Conservation (phyloP, 2,329 filamentous ascomycete genomes). For the Neocatenulostroma microsporum region DNA sequence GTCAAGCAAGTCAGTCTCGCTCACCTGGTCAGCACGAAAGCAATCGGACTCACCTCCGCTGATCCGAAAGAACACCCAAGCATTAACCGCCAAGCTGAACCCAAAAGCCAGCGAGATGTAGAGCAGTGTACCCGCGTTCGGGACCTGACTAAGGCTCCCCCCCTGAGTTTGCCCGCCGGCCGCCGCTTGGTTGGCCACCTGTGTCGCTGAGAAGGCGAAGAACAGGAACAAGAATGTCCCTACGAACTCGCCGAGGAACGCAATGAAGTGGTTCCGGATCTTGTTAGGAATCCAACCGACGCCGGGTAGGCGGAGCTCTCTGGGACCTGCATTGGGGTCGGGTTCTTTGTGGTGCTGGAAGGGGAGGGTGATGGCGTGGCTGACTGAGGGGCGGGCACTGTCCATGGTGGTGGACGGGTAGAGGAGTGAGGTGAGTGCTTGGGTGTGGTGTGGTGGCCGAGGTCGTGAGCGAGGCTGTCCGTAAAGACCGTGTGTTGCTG, state of each 20-base stretch:
- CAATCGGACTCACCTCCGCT: slow-evolving; percentile 26
- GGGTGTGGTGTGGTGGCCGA: slow-evolving; percentile 4
- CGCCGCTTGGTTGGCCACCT: slow-evolving; percentile 33
- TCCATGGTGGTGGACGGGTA: slow-evolving; percentile 29
- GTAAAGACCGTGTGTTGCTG: too few species aligned
- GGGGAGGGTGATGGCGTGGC: slow-evolving; percentile 32
- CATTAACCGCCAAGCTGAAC: slow-evolving; percentile 38
- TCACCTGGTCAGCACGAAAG: not conserved
- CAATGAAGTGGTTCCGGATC: slow-evolving; percentile 37
- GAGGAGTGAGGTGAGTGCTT: slow-evolving; percentile 4
- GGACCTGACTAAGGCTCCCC: slow-evolving; percentile 22
- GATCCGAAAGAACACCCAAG: slow-evolving; percentile 40
- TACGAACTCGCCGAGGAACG: slow-evolving; percentile 39
- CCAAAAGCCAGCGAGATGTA: slow-evolving; percentile 37
- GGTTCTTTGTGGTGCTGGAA: slow-evolving; percentile 23
- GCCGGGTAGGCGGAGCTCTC: slow-evolving; percentile 33
- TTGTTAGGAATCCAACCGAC: slow-evolving; percentile 39
- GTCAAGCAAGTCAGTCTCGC: too few species aligned
- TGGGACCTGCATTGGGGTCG: slow-evolving; percentile 6
- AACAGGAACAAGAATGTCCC: slow-evolving; percentile 41
- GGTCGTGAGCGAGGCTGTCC: slow-evolving; percentile 3
- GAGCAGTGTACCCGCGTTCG: slow-evolving; percentile 29
- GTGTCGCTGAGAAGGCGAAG: slow-evolving; percentile 34
- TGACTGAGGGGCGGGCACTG: slow-evolving; percentile 27
- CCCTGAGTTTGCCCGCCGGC: slow-evolving; percentile 9